These are phyloP conservation scores for Wickerhamiella domercqiae DNA, from an alignment of 805 yeast genomes.

Conservation along the genomic window DNA sequence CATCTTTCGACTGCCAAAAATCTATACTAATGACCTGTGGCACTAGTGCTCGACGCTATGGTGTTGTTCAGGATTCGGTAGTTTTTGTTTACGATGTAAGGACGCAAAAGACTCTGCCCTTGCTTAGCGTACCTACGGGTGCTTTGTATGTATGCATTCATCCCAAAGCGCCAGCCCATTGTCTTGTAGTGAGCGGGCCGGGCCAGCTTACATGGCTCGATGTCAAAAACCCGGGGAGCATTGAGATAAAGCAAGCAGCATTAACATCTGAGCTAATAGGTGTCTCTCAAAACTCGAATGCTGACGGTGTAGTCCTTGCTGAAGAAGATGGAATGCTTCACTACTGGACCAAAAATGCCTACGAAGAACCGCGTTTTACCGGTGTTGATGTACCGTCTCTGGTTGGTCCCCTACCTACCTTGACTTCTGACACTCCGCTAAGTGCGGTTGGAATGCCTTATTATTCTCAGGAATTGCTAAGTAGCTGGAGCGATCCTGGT, in stretches of 20 bases:
- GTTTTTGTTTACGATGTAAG: conserved; percentile 72
- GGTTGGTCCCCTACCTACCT: conserved; percentile 14
- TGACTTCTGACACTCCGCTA: conserved; percentile 31
- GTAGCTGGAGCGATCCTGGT: conserved; percentile 60
- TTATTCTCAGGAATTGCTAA: conserved; percentile 58
- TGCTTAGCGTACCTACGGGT: conserved; percentile 79
- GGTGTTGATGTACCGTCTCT: conserved; percentile 23
- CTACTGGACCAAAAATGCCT: conserved; percentile 50
- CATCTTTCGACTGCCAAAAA: conserved; percentile 26
- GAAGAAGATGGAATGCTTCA: conserved; percentile 52
- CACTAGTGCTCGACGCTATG: conserved; percentile 43
- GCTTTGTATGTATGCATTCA: conserved; percentile 74
- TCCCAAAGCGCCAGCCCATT: conserved; percentile 68
- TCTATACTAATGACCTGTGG: conserved; percentile 55
- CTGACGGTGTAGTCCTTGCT: conserved; percentile 58
- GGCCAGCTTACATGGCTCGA: conserved; percentile 85
- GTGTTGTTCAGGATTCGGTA: conserved; percentile 56
- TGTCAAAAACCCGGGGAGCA: conserved; percentile 57
- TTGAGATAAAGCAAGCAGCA: conserved; percentile 52
- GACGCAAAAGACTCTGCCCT: conserved; percentile 53
- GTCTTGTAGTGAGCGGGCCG: conserved; percentile 52
- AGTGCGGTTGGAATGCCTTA: conserved; percentile 74
- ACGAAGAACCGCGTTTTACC: conserved; percentile 23
- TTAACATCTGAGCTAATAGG: conserved; percentile 32
- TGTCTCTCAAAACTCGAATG: conserved; percentile 47